Evolutionary conservation across 139 green algal species (phyloP), one percentile per base, ranked within the genome.

Genomic region (Ettlia oleoabundans): DNA sequence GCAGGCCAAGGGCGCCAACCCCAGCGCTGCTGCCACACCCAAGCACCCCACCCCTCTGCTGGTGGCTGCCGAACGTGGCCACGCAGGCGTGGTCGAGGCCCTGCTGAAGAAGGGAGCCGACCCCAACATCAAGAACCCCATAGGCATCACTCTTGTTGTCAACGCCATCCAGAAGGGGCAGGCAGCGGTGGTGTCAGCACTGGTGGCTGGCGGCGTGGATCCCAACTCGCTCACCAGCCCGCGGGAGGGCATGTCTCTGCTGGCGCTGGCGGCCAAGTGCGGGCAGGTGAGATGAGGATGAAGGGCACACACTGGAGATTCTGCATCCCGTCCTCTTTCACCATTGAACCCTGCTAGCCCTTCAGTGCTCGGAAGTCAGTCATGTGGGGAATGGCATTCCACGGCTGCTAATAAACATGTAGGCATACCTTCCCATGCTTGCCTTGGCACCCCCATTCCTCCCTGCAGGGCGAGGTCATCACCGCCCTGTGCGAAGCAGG

Each of bases 41-140:
- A 82, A 82, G 58, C 76, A 72, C 38, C 1, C 58, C 30, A 82
- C 76, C 15, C 76, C 74, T 4, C 61, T 82, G 38, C 76, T 73
- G 0, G 26, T 71, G n/a, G 76, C 76, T 2, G 55, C 35, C 19
- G 61, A 72, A 21, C 30, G 41, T 3, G 76, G 76, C 22, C 76
- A 82, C 15, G 76, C 76, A 37, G 63, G 10, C 3, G 76, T 58
- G 1, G 42, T 32, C 41, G 61, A 58, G 1, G 58, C 40, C 2
- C 61, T 82, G 58, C 63, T 82, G 40, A n/a, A 38, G 1, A 61
- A 40, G 19, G 76, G 76, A n/a, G 76, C 76, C 15, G 33, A 55
- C 41, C 40, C 61, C 4, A 22, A 26, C 47, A 38, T 30, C 6
- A 78, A 52, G 73, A 68, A 43, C 52, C 73, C 73, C 0, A 22